Base-by-base conservation (phyloP, 345 rosid genomes). In the Hibiscus mutabilis region DNA sequence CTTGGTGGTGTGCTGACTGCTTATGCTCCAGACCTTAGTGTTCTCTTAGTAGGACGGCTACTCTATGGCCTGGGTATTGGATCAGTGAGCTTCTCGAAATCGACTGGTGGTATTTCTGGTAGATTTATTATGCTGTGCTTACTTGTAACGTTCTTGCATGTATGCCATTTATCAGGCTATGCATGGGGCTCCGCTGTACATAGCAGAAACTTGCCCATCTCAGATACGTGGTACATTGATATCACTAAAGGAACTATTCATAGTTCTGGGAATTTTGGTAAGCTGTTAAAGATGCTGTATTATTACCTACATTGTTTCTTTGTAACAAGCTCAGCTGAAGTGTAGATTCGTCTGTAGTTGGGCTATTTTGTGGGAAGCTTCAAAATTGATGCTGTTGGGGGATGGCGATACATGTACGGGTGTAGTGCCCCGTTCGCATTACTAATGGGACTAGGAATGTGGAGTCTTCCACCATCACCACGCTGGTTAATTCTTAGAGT, bases 181-280 rank as follows among this genome's bases (percentile, higher is more conserved):
- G 98, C 98, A 91, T 22, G 98, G 98, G 29, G 97, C 96, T 82
- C 98, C 98, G 53, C 92, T 91, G 27, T 94, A 91, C 78, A 91
- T 94, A 66, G 97, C 98, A 63, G 97, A 94, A 82, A 94, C 98
- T 68, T 94, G 97, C 73, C 98, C 98, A 2, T 86, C 98, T 81
- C 90, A 90, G 81, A 94, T 91, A 76, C 95, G 96, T 63, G 98
- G 98, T 84, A 94, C 97, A 74, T 81, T 94, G 14, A 84, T 94
- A 75, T 94, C 98, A 60, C 83, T 94, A 6, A 91, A 91, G 75
- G 97, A 91, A 76, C 93, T 90, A 47, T 94, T 94, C 80, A 91
- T 91, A 79, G 97, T 91, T 65, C 77, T 91, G 55, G 97, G 98
- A 70, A 94, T 94, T 78, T 84, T 94, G 98, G 98, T 94, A 88